Evolutionary conservation across 2,329 filamentous ascomycete species (phyloP), one percentile per base, ranked within the genome.

Genomic region (Laburnicola sp.): DNA sequence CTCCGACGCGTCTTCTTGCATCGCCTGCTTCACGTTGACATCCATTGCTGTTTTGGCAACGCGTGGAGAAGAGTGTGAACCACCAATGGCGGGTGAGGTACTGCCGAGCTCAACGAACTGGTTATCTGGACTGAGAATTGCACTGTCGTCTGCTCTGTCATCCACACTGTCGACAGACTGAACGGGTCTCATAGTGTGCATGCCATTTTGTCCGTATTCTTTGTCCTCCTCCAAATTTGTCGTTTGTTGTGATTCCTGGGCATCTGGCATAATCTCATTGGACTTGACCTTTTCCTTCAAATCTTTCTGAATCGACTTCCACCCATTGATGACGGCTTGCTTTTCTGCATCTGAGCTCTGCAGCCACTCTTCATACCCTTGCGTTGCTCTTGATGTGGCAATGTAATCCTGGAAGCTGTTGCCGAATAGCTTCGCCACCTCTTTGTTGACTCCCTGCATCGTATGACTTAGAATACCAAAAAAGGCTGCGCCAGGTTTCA

Each of bases 161-260:
- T 16, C 16, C 16, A 16, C 39, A 59, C 55, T 25, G 54, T 54
- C 10, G 28, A 10, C 16, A 16, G 16, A 16, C 16, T 16, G 28
- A 30, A 10, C 28, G 28, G 28, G 10, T 6, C 28, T 30, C 28
- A 10, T 30, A n/a, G 53, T 35, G 31, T 50, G 47, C 37, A 41
- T 50, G 22, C 58, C 56, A 42, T 57, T 48, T 23, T 73, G 68
- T 57, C 74, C 74, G 3, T 62, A 63, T 39, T 77, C 64, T 66
- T 59, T 37, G 59, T 48, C 11, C 68, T 28, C 42, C 1, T 16
- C 16, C 66, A 63, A 46, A 68, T 65, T 38, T 61, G 61, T 40
- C 40, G 50, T 50, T 52, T 35, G 47, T 50, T 59, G 44, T 35
- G 44, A 27, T 43, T 58, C 40, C 58, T 58, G 26, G 72, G 65